phyloP scores from a whole-genome alignment of 208 protist species.

The Crithidia fasciculata region DNA sequence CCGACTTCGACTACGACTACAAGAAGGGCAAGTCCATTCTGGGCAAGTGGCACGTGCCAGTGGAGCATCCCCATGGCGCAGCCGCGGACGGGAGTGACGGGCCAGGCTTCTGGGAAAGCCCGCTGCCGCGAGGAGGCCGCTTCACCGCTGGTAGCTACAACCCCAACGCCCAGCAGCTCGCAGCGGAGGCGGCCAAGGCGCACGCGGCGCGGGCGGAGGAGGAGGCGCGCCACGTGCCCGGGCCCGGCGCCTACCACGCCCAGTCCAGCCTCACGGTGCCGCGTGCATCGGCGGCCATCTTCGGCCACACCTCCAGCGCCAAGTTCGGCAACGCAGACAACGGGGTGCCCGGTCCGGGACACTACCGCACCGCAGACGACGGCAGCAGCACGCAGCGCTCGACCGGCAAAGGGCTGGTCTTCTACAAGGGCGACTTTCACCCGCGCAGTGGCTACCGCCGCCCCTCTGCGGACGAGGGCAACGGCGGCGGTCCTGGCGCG shows the following conservation, averaged over 20 bases:
- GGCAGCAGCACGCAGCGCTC: slow-evolving; percentile 2
- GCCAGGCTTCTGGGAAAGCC: slow-evolving; percentile 29
- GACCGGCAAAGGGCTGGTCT: slow-evolving; percentile 36
- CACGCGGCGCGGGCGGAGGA: slow-evolving; percentile 20
- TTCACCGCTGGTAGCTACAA: slow-evolving; percentile 47
- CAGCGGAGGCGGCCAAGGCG: slow-evolving; percentile 15
- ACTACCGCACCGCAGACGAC: slow-evolving; percentile 45
- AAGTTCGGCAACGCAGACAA: slow-evolving; percentile 35
- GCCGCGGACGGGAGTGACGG: slow-evolving; percentile 27
- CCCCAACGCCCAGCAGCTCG: slow-evolving; percentile 21
- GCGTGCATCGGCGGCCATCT: slow-evolving; percentile 27
- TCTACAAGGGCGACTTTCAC: slow-evolving; percentile 83
- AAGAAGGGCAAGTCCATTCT: slow-evolving; percentile 73
- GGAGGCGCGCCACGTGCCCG: slow-evolving; percentile 11
- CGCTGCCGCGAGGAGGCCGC: slow-evolving; percentile 28
- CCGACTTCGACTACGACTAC: slow-evolving; percentile 83
- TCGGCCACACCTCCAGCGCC: slow-evolving; percentile 34
- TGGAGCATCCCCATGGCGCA: neutral
- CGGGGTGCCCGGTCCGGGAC: slow-evolving; percentile 62
- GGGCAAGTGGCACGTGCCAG: slow-evolving; percentile 30
- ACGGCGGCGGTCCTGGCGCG: slow-evolving; percentile 41
- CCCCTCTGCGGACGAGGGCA: slow-evolving; percentile 19
- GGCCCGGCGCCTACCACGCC: slow-evolving; percentile 29
- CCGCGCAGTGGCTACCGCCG: slow-evolving; percentile 28
- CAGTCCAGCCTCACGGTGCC: slow-evolving; percentile 13